phyloP scores from a whole-genome alignment of 345 rosid species.

The Arabidopsis suecica region DNA sequence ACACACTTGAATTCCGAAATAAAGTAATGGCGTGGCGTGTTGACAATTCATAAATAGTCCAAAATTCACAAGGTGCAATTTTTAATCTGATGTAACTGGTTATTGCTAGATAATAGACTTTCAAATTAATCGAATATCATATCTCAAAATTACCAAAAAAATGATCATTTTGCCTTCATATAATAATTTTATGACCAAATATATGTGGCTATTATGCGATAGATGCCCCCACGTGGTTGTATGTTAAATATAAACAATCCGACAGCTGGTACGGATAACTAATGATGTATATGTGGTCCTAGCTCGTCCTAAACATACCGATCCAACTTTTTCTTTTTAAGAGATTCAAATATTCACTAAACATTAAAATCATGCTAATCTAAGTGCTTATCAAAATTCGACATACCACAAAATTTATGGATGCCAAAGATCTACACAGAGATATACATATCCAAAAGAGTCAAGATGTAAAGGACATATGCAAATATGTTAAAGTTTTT shows the following conservation, averaged over 20 bases:
- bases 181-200: neutral
- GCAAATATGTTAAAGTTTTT: neutral
- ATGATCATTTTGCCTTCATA: neutral
- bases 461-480: neutral
- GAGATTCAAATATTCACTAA: neutral
- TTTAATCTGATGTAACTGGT: neutral
- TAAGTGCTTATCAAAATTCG: neutral
- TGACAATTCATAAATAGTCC: neutral
- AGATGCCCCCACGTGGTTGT: slow-evolving; percentile 24
- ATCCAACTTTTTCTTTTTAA: neutral
- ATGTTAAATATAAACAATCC: slow-evolving; percentile 26
- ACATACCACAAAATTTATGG: neutral
- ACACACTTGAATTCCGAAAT: slow-evolving; percentile 1
- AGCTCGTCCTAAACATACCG: neutral
- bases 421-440: neutral
- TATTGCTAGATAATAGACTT: neutral
- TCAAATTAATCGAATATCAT: neutral
- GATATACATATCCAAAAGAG: neutral
- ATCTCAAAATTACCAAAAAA: neutral
- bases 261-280: slow-evolving; percentile 38
- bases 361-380: neutral
- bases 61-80: neutral
- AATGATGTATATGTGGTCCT: slow-evolving; percentile 33
- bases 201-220: neutral
- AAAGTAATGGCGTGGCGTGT: slow-evolving; percentile 10